A percentile compares a stretch with the other conserved stretches of the same genome.
Conservation (phyloP, 495 filamentous ascomycete genomes). For the Penicillium paxilli region DNA sequence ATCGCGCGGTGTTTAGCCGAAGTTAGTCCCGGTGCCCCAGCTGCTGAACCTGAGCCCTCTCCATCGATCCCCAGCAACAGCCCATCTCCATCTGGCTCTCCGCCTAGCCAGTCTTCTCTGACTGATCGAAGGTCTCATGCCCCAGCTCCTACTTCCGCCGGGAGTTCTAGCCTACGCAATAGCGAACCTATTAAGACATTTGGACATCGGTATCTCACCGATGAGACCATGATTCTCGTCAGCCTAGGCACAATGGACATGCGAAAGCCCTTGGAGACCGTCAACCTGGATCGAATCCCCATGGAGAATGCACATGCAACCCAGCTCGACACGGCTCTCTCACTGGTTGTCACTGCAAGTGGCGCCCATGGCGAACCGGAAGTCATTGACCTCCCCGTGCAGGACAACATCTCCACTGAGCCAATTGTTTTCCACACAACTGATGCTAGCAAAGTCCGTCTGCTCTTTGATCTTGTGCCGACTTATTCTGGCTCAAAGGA, state of each 20-base stretch:
- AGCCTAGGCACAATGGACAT: conserved; percentile 93
- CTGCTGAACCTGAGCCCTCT: conserved; percentile 34
- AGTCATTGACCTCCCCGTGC: conserved; percentile 87
- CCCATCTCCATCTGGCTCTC: conserved; percentile 44
- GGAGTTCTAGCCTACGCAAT: conserved; percentile 36
- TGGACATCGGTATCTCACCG: conserved; percentile 90
- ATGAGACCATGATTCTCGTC: conserved; percentile 86
- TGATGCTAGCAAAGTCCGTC: conserved; percentile 77
- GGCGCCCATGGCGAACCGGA: conserved; percentile 84
- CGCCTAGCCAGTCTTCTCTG: conserved; percentile 48
- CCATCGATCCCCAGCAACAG: conserved; percentile 35
- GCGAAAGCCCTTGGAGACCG: conserved; percentile 74
- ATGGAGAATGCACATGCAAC: conserved; percentile 85
- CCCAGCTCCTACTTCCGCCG: conserved; percentile 29
- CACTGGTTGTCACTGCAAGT: conserved; percentile 85
- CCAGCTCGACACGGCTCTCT: conserved; percentile 90
- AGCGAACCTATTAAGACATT: conserved; percentile 88
- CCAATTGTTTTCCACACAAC: conserved; percentile 83
- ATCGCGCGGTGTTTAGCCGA: conserved; percentile 70
- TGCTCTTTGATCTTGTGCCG: conserved; percentile 95
- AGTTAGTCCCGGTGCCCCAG: conserved; percentile 42
- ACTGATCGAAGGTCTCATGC: conserved; percentile 54
- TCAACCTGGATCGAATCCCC: conserved; percentile 87
- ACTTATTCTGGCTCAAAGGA: conserved; percentile 92
- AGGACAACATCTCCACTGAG: conserved; percentile 90